Evolutionary conservation across 2,329 filamentous ascomycete species (phyloP).

Genomic region (Colletotrichum sp.): DNA sequence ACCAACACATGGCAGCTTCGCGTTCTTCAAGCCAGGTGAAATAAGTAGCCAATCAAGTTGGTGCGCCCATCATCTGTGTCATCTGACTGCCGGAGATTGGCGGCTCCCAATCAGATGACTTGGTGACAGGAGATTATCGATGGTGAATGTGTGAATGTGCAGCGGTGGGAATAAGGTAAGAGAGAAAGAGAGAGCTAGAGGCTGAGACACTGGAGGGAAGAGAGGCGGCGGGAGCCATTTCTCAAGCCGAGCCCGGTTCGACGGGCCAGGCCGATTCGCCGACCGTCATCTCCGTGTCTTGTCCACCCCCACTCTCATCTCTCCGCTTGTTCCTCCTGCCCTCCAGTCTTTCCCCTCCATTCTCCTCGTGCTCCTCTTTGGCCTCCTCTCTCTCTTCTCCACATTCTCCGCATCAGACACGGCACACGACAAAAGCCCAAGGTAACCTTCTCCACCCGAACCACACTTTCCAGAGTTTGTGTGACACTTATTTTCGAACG

Average conservation of each 20-base stretch:
- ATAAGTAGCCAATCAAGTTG: not conserved
- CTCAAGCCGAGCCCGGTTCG: not conserved
- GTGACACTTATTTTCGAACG: not conserved
- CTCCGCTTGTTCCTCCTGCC: not conserved
- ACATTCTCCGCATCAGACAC: slow-evolving; percentile 17
- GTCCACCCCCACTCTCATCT: not conserved
- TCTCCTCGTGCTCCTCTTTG: not conserved
- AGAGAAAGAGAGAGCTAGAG: not conserved
- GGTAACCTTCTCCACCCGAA: slow-evolving; percentile 16
- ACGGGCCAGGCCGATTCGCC: not conserved
- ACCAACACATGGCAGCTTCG: not conserved
- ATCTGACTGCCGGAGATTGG: not conserved
- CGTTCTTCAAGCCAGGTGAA: not conserved
- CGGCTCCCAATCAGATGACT: not conserved
- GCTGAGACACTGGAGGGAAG: not conserved
- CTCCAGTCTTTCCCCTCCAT: not conserved
- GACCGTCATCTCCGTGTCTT: not conserved
- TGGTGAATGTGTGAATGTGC: not conserved
- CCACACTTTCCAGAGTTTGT: slow-evolving; percentile 7
- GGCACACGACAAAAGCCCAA: not conserved
- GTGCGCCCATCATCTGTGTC: not conserved
- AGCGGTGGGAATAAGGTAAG: not conserved
- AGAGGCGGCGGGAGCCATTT: not conserved
- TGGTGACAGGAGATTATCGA: not conserved
- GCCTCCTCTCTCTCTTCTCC: not conserved